Evolutionary conservation across 2,329 filamentous ascomycete species (phyloP).

Genomic region (Elsinoe ampelina): DNA sequence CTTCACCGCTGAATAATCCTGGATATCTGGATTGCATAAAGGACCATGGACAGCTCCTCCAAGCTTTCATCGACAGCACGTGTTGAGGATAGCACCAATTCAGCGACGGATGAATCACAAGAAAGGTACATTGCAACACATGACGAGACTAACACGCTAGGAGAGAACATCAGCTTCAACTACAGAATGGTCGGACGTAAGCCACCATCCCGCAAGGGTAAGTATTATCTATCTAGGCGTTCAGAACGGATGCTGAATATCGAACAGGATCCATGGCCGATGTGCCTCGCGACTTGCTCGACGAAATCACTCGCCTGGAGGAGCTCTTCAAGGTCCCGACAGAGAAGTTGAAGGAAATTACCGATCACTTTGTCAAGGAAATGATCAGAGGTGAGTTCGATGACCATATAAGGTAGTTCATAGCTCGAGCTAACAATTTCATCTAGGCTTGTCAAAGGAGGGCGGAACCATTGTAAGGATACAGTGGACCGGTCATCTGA

Average conservation of each 20-base stretch:
- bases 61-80: too few species aligned
- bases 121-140: too few species aligned
- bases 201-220: constrained; percentile 65
- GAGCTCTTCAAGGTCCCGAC: constrained; percentile 70
- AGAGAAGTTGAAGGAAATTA: constrained; percentile 79
- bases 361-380: constrained; percentile 79
- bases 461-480: constrained; percentile 81
- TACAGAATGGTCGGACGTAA: constrained; percentile 55
- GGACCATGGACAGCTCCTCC: neutral
- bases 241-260: constrained; percentile 13
- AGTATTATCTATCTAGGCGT: constrained; percentile 28
- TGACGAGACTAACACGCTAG: too few species aligned
- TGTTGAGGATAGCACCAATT: too few species aligned
- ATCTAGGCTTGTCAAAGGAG: constrained; percentile 55
- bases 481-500: neutral
- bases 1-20: neutral
- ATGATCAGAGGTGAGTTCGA: constrained; percentile 60
- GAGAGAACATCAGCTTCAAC: neutral
- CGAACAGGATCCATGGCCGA: constrained; percentile 75
- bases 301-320: constrained; percentile 77
- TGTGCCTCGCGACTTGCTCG: constrained; percentile 72
- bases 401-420: neutral
- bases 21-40: neutral
- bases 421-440: constrained; percentile 40
- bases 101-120: too few species aligned